Base-by-base conservation (phyloP, 2,329 filamentous ascomycete genomes). In the Aspergillus proliferans region DNA sequence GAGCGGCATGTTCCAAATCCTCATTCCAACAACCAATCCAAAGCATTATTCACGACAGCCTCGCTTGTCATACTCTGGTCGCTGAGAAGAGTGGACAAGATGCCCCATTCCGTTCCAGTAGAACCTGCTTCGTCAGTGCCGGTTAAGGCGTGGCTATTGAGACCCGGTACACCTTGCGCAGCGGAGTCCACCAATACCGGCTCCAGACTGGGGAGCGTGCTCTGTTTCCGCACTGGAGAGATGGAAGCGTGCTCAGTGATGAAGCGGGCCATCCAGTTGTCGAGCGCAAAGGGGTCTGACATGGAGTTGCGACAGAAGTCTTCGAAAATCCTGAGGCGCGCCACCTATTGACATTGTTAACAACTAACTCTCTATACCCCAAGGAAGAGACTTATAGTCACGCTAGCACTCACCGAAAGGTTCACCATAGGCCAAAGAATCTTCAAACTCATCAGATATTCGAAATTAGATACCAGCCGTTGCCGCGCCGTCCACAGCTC, bases 241-340 rank as follows among this genome's bases (percentile, higher is more conserved):
- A 40, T 33, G 2, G 58, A 58, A 14, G 54, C 51, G 36, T 58
- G 54, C 26, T 60, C 56, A 1, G 52, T 58, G n/a, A 60, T 46
- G 39, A 60, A 60, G 3, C 56, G 56, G 8, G 54, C 56, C 55
- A 60, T 57, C 58, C 58, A 60, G 38, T 58, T 57, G 24, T 60
- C 58, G 15, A 56, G 28, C 2, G 49, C 51, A 42, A 60, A 60
- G 1, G 58, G 50, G 36, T 58, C 52, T 6, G 51, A 55, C 36
- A 56, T 49, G 3, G 55, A 54, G 43, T 52, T 51, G 19, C 51
- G 48, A 24, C 56, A 59, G 21, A 36, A 55, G 7, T 54, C 56
- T 24, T 59, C 55, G 44, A 59, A 59, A 1, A 47, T 52, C n/a
- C 56, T 50, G 21, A 59, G 52, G n/a, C 52, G 55, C 21, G 50